Percentiles rank a stretch among this genome's conserved stretches.
Conservation (phyloP, 2,329 filamentous ascomycete genomes). For the Rasamsonia emersonii region DNA sequence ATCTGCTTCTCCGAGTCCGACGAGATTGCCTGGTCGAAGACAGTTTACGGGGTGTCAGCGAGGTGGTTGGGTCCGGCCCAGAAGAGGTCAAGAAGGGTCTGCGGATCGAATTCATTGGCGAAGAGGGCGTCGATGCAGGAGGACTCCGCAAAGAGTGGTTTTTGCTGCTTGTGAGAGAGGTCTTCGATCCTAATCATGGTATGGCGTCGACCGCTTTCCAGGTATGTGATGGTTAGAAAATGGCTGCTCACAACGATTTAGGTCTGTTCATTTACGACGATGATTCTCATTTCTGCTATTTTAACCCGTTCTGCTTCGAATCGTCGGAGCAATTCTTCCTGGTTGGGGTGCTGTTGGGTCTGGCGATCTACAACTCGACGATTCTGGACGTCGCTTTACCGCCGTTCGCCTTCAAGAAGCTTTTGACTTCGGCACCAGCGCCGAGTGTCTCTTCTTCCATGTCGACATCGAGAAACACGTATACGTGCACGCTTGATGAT, state of each 20-base stretch:
- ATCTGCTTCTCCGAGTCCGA: constrained; percentile 67
- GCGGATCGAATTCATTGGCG: constrained; percentile 74
- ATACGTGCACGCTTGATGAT: constrained; percentile 72
- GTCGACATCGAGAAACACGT: constrained; percentile 47
- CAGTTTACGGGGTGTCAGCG: constrained; percentile 74
- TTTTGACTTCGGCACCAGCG: constrained; percentile 67
- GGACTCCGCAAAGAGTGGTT: constrained; percentile 94
- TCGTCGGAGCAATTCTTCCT: constrained; percentile 88
- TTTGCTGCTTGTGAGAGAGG: constrained; percentile 72
- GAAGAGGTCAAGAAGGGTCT: constrained; percentile 88
- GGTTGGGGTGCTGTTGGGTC: constrained; percentile 75
- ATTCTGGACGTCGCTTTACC: constrained; percentile 84
- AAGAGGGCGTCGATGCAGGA: constrained; percentile 86
- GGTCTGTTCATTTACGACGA: constrained; percentile 91
- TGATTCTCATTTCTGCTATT: constrained; percentile 84
- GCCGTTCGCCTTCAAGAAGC: constrained; percentile 80
- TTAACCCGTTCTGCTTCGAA: constrained; percentile 83
- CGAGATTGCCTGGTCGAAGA: constrained; percentile 83
- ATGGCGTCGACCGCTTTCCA: too few species aligned
- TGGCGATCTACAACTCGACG: constrained; percentile 92
- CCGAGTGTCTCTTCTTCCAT: constrained; percentile 47
- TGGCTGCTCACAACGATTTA: constrained; percentile 34
- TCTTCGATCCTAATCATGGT: constrained; percentile 88
- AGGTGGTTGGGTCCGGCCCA: constrained; percentile 68
- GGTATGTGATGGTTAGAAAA: too few species aligned